Base-by-base conservation (phyloP, 1,284 basidiomycete species). In the Ceratorhiza oryzae-sativae region DNA sequence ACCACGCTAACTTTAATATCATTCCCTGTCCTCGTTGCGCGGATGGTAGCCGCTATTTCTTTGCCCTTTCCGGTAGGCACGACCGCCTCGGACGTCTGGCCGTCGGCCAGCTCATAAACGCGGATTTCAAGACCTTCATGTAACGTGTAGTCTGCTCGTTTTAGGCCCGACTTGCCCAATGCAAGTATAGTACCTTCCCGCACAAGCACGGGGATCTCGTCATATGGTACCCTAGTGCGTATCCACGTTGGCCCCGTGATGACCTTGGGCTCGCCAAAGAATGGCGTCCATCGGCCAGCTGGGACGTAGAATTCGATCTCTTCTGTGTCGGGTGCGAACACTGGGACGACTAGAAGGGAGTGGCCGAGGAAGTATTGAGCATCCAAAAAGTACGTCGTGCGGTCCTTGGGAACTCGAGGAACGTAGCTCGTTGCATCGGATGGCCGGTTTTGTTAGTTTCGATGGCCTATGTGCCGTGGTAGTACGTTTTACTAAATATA, bases 331-430 rank as follows among this genome's bases (percentile, higher is more conserved):
- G 86, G 83, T 2, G 86, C 86, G 75, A 92, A 87, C 1, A 91
- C 88, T 2, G 90, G 90, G n/a, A 89, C 90, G 61, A 92, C 87
- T 46, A 92, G 87, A 20, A 92, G 83, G 20, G 82, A 86, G 3
- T 87, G 87, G 0, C 90, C 90, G 71, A 91, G 78, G 88, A 90
- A 89, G 85, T 89, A 80, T 88, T 81, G 89, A 72, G 85, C 83
- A 79, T 91, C 90, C 42, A 92, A 85, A 76, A 84, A 81, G 72
- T 88, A 86, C 5, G 86, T 85, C 12, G 86, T 88, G 51, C 86
- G 84, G 78, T 92, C 90, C 13, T 85, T 84, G 5, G 83, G 81
- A 91, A 92, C 76, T 92, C 89, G 73, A 92, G 77, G 80, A 91
- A 87, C 88, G 91, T 91, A 12, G 89, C 87, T 41, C 90, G 86